Base-by-base conservation (phyloP, 306 rosid genomes). In the Albizia julibrissin region DNA sequence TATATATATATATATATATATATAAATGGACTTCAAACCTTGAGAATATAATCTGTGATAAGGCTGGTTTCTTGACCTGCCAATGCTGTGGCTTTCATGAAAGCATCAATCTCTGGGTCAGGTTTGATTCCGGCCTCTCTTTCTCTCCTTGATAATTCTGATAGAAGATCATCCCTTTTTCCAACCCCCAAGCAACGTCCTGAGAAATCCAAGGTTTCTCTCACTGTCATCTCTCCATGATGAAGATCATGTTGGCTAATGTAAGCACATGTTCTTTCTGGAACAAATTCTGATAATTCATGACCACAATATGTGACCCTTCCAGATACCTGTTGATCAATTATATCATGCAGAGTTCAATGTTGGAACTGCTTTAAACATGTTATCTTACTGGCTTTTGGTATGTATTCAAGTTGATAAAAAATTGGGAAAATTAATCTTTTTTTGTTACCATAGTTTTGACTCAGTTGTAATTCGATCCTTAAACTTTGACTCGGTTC, bases 171-270 rank as follows among this genome's bases (percentile, higher is more conserved):
- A 66, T 92, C 86, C 66, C 97, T 89, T 75, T 88, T 83, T 70
- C 97, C 97, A 11, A 89, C 90, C 44, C 97, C 94, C n/a, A 88
- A 83, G 80, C 90, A 87, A 65, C 92, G 92, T 80, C 94, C 90
- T 3, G 97, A 86, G 67, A 92, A 92, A 73, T 92, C 92, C 64
- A 90, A 52, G 11, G 94, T 89, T 81, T 92, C 97, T 67, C 91
- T 88, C 56, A 90, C 92, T 80, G 94, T 92, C 92, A 90, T 90
- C 84, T 90, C 94, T 69, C 92, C 91, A 71, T 89, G 86, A 77
- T 92, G 97, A 84, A 94, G 97, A 85, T 92, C 97, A 82, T 94
- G 88, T 84, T 94, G 95, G 80, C 97, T 89, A 39, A 94, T 91
- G 72, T 91, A 94, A 75, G 95, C 95, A 34, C 95, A 94, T 12